Evolutionary conservation across 2,329 filamentous ascomycete species (phyloP).

Genomic region (Fusarium coffeatum): DNA sequence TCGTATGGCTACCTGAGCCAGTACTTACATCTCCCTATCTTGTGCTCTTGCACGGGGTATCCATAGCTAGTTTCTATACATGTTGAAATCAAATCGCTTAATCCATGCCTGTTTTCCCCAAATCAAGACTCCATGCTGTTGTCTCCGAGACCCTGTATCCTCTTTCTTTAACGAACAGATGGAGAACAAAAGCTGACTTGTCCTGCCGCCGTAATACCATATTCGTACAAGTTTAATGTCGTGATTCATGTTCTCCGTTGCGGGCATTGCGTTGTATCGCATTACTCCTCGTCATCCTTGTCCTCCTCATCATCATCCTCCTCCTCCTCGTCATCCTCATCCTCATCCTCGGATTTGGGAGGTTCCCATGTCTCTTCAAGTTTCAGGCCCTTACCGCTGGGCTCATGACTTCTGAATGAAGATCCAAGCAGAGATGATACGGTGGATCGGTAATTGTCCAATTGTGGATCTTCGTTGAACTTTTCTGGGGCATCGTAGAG

Average conservation of each 20-base stretch:
- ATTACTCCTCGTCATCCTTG: constrained; percentile 12
- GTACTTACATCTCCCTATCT: constrained; percentile 13
- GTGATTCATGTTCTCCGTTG: constrained; percentile 31
- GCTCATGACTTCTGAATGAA: constrained; percentile 57
- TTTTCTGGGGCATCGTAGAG: constrained; percentile 80
- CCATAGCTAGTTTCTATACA: constrained; percentile 37
- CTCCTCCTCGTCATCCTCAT: constrained; percentile 60
- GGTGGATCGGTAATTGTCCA: constrained; percentile 66
- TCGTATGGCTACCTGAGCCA: constrained; percentile 21
- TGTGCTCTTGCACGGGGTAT: constrained; percentile 42
- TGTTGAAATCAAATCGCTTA: constrained; percentile 28
- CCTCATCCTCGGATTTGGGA: constrained; percentile 71
- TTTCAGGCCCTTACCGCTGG: constrained; percentile 79
- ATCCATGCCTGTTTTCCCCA: constrained; percentile 19
- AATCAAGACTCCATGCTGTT: constrained; percentile 22
- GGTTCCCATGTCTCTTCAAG: constrained; percentile 84
- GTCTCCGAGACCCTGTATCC: constrained; percentile 18
- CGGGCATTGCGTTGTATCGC: constrained; percentile 42
- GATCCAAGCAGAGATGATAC: constrained; percentile 67
- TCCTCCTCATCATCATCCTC: constrained; percentile 53
- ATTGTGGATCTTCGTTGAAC: constrained; percentile 59
- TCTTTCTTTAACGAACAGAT: neutral
- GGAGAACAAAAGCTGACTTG: constrained; percentile 9
- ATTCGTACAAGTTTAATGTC: constrained; percentile 37
- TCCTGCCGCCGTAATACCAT: constrained; percentile 16